These are phyloP conservation scores for Gentiana dahurica DNA, from an alignment of 257 asterid species.

Conservation along the genomic window DNA sequence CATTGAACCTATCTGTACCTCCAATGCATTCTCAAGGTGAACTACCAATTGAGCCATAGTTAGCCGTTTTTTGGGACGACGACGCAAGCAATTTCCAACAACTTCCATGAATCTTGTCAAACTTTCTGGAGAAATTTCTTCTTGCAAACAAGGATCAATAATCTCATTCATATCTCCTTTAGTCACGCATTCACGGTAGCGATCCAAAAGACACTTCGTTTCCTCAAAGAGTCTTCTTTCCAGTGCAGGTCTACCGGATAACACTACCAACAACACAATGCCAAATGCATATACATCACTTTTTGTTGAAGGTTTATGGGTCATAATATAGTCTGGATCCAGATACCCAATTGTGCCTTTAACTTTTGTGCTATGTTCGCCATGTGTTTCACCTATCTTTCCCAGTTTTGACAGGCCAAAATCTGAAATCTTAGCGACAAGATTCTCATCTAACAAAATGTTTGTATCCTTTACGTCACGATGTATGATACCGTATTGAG, in stretches of 20 bases:
- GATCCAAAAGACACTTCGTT: neutral
- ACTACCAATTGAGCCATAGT: conserved; percentile 11
- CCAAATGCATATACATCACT: conserved; percentile 17
- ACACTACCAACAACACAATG: conserved; percentile 11
- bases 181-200: conserved; percentile 1
- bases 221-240: neutral
- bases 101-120: conserved; percentile 1
- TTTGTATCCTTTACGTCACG: conserved; percentile 15
- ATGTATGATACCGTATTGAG: conserved; percentile 5
- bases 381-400: neutral
- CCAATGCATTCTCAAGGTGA: neutral
- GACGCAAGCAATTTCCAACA: neutral
- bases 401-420: conserved; percentile 7
- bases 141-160: neutral
- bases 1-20: neutral
- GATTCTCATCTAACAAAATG: conserved; percentile 4
- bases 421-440: conserved; percentile 10
- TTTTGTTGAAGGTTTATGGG: conserved; percentile 5
- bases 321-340: conserved; percentile 11
- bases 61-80: conserved; percentile 3
- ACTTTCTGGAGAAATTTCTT: neutral
- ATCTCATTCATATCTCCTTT: conserved; percentile 3
- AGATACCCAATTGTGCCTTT: conserved; percentile 12
- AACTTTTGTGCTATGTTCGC: conserved; percentile 3
- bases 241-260: conserved; percentile 6